A percentile compares a stretch with the other conserved stretches of the same genome.
Evolutionary conservation across 768 basidiomycete species (phyloP).

Genomic region (Lactarius evosmus): DNA sequence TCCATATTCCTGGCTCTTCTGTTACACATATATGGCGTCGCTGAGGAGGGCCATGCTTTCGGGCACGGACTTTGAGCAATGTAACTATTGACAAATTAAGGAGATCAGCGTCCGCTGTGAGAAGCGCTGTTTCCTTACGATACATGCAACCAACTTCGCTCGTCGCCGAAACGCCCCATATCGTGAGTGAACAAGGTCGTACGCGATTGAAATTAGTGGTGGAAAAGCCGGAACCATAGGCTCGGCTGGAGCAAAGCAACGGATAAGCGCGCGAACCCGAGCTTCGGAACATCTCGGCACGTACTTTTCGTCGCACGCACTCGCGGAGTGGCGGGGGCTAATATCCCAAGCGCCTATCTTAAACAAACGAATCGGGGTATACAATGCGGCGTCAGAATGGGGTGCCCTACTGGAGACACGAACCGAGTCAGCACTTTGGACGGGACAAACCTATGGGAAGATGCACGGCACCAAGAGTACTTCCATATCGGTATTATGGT

Average conservation of each 20-base stretch:
- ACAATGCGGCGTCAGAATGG: neutral
- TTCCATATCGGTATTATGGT: neutral
- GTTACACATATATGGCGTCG: neutral
- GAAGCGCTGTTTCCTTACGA: conserved; percentile 1
- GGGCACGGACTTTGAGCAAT: conserved; percentile 10
- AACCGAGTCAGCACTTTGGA: neutral
- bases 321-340: neutral
- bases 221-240: neutral
- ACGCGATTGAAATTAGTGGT: neutral
- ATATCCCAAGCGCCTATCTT: neutral
- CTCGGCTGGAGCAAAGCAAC: neutral
- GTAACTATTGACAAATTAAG: neutral
- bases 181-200: neutral
- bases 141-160: neutral
- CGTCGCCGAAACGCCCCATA: neutral
- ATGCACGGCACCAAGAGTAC: neutral
- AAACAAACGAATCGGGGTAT: neutral
- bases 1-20: neutral
- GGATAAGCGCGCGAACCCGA: neutral
- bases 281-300: neutral
- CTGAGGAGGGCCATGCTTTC: neutral
- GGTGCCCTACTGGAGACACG: neutral
- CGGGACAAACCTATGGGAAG: neutral
- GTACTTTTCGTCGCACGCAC: neutral
- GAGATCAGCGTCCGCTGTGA: neutral